phyloP scores from a whole-genome alignment of 257 asterid genomes.

The Nicotiana attenuata region DNA sequence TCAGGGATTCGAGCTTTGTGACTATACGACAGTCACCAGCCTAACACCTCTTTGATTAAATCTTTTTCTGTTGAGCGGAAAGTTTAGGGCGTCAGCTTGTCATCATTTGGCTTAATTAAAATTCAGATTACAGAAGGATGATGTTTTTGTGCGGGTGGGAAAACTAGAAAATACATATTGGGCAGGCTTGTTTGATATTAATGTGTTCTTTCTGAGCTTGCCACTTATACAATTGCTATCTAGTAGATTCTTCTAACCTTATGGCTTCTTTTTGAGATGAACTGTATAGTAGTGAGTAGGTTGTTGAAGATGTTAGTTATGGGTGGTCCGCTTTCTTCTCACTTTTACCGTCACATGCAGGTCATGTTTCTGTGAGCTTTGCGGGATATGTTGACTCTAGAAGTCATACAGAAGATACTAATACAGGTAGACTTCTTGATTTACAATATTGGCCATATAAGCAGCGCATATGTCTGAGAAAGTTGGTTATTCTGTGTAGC shows the following conservation, averaged over 20 bases:
- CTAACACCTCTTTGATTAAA: neutral
- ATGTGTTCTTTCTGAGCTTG: neutral
- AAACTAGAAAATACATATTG: neutral
- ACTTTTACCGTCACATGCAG: constrained; percentile 6
- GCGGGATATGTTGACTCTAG: constrained; percentile 15
- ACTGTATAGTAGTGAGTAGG: neutral
- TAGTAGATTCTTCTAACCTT: neutral
- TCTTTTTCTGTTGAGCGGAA: neutral
- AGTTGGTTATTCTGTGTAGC: constrained; percentile 2
- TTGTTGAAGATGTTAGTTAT: neutral
- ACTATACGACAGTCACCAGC: neutral
- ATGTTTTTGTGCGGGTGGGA: neutral
- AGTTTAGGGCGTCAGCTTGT: neutral
- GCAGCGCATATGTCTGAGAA: neutral
- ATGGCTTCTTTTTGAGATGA: neutral
- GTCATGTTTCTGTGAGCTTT: constrained; percentile 17
- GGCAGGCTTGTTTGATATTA: neutral
- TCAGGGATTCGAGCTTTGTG: neutral
- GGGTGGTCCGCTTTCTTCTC: neutral
- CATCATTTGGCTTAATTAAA: neutral
- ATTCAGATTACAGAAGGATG: neutral
- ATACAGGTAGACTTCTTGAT: constrained; percentile 4
- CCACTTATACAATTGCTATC: neutral
- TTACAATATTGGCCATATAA: neutral
- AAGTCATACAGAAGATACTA: constrained; percentile 9